Conservation (phyloP, 352 stramenopile species). For the Globisporangium abappressorium region DNA sequence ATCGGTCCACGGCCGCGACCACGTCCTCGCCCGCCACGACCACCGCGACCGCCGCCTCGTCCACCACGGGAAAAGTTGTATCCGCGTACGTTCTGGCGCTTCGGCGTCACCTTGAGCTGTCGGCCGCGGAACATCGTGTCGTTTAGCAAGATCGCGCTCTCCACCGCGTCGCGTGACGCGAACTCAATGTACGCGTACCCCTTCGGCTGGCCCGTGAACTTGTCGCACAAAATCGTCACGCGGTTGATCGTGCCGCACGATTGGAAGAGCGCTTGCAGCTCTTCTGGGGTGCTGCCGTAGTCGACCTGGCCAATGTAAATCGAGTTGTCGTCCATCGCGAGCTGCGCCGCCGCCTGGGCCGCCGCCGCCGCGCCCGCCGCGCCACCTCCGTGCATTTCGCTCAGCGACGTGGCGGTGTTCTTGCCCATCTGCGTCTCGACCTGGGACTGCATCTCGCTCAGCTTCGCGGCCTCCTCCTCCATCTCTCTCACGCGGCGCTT, state of each 20-base stretch:
- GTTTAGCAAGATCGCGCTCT: slow-evolving; percentile 90
- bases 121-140: slow-evolving; percentile 91
- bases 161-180: slow-evolving; percentile 77
- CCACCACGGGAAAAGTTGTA: slow-evolving; percentile 66
- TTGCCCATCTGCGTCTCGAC: slow-evolving; percentile 79
- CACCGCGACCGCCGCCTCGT: slow-evolving; percentile 41
- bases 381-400: slow-evolving; percentile 30
- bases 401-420: slow-evolving; percentile 42
- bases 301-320: slow-evolving; percentile 98
- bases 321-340: slow-evolving; percentile 65
- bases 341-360: slow-evolving; percentile 26
- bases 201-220: slow-evolving; percentile 95
- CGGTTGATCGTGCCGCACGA: slow-evolving; percentile 96
- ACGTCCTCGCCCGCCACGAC: slow-evolving; percentile 36
- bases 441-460: slow-evolving; percentile 83
- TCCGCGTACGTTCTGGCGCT: slow-evolving; percentile 82
- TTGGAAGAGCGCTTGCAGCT: slow-evolving; percentile 96
- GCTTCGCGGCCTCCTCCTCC: slow-evolving; percentile 80
- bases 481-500: slow-evolving; percentile 80
- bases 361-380: slow-evolving; percentile 9
- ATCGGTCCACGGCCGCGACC: slow-evolving; percentile 46
- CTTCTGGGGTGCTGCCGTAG: slow-evolving; percentile 94
- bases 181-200: slow-evolving; percentile 96
- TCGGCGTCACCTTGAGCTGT: slow-evolving; percentile 89
- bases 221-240: slow-evolving; percentile 98